These are phyloP conservation scores for Solanum hybrid DNA, from an alignment of 305 asterid species.

Conservation along the genomic window DNA sequence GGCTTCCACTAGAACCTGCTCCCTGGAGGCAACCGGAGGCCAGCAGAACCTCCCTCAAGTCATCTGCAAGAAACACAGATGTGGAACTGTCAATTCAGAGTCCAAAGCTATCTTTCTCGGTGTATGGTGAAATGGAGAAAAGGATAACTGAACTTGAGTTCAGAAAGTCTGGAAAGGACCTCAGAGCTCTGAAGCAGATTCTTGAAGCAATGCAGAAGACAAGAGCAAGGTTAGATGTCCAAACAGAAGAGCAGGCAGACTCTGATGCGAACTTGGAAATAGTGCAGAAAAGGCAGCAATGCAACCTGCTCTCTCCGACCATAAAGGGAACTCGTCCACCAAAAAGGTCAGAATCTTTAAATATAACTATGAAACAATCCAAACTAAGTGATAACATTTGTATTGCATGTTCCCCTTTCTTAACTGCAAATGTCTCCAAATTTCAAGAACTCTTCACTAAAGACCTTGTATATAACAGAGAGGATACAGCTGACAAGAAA, in stretches of 20 bases:
- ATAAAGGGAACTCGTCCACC: slow-evolving; percentile 30
- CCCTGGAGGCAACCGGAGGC: slow-evolving; percentile 63
- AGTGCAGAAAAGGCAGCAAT: slow-evolving; percentile 15
- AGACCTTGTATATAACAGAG: slow-evolving; percentile 19
- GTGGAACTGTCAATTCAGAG: slow-evolving; percentile 21
- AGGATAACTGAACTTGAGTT: slow-evolving; percentile 74
- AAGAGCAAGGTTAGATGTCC: slow-evolving; percentile 38
- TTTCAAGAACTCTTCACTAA: slow-evolving; percentile 18
- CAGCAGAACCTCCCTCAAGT: slow-evolving; percentile 32
- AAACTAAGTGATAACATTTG: slow-evolving; percentile 22
- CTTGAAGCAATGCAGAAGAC: slow-evolving; percentile 80
- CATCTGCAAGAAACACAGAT: slow-evolving; percentile 23
- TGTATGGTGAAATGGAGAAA: slow-evolving; percentile 82
- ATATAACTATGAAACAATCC: slow-evolving; percentile 34
- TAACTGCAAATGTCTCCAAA: slow-evolving; percentile 9
- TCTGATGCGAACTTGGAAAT: slow-evolving; percentile 7
- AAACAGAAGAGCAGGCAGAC: slow-evolving; percentile 31
- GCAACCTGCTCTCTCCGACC: slow-evolving; percentile 25
- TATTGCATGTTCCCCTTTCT: slow-evolving; percentile 21
- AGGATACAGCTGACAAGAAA: slow-evolving; percentile 26
- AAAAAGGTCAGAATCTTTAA: slow-evolving; percentile 31
- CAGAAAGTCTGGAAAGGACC: slow-evolving; percentile 77
- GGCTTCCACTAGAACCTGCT: slow-evolving; percentile 71
- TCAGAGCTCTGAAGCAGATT: slow-evolving; percentile 86
- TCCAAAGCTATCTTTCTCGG: slow-evolving; percentile 39